These are phyloP conservation scores for Catenaria anguillulae DNA, from an alignment of 371 early-diverging fungal genomes.

Conservation along the genomic window DNA sequence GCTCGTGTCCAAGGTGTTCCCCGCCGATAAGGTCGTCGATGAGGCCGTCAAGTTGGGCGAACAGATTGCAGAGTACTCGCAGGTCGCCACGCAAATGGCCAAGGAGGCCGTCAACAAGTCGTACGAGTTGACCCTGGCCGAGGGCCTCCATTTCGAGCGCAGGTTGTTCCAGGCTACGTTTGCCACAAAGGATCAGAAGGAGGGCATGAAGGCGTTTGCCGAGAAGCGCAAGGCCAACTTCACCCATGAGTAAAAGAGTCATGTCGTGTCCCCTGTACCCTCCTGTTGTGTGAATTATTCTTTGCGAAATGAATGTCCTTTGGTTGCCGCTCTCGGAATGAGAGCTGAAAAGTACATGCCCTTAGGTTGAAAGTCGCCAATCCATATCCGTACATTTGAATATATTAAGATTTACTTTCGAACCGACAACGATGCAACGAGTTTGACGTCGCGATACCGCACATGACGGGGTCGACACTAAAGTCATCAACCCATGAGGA, in stretches of 20 bases:
- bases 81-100: conserved; percentile 80
- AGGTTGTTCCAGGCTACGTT: conserved; percentile 87
- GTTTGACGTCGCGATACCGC: no score
- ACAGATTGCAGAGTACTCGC: conserved; percentile 69
- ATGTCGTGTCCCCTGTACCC: no score
- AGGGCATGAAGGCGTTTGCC: conserved; percentile 93
- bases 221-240: conserved; percentile 87
- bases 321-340: no score
- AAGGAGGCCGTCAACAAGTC: conserved; percentile 93
- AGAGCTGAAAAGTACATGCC: no score
- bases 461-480: no score
- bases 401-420: no score
- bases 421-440: no score
- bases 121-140: conserved; percentile 66
- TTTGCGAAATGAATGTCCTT: no score
- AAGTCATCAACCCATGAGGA: no score
- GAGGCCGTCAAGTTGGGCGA: conserved; percentile 80
- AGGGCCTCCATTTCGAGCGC: conserved; percentile 86
- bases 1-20: conserved; percentile 80
- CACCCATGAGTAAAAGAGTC: conserved; percentile 69
- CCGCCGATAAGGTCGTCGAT: conserved; percentile 70
- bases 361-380: no score
- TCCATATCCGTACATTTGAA: no score
- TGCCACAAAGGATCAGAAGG: conserved; percentile 86
- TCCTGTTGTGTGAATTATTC: no score